Evolutionary conservation across 1,284 basidiomycete genomes (phyloP), one percentile per base, ranked within the genome.

Genomic region (Cystobasidium slooffiae): DNA sequence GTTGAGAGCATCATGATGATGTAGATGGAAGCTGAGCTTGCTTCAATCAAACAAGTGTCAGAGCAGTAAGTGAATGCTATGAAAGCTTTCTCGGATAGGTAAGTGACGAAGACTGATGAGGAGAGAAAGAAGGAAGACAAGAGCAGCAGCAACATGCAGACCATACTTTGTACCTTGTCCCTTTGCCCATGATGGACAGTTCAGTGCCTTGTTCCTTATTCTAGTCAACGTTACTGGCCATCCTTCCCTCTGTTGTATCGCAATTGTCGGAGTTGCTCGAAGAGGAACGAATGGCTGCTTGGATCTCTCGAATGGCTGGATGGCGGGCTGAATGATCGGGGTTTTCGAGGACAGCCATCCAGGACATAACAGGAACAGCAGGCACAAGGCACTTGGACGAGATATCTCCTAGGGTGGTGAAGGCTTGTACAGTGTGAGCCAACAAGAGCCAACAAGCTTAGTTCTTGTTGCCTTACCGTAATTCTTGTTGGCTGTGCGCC

Each of bases 1-100:
- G n/a, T 43, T n/a, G 69, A 63, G 43, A 63, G 46, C 69, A 72
- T 72, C 55, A 63, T 72, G 20, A 18, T 69, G 6, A 16, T 46
- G 44, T 49, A 2, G 5, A 12, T 39, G 44, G 55, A 18, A 20
- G 6, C 8, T 47, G 68, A 66, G 64, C 49, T 52, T 18, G 22
- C 10, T 51, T 18, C 46, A 12, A 31, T 37, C 20, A 14, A 39
- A 44, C 20, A 6, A n/a, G 63, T 46, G 6, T 51, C 31, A 31
- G 31, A 31, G 31, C 31, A 31, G 31, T 31, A 31, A 31, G 31
- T 31, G 31, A 31, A 31, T 31, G 31, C 31, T 31, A 31, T 31
- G 31, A 31, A 31, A 31, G 31, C 31, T 31, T 31, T 31, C 31
- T 31, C 31, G 31, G 31, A 18, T n/a, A 18, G 31, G 18, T 56